Percentiles rank a stretch among this genome's conserved stretches.
Evolutionary conservation across 257 asterid genomes (phyloP).

Genomic region (Galeopsis tetrahit): DNA sequence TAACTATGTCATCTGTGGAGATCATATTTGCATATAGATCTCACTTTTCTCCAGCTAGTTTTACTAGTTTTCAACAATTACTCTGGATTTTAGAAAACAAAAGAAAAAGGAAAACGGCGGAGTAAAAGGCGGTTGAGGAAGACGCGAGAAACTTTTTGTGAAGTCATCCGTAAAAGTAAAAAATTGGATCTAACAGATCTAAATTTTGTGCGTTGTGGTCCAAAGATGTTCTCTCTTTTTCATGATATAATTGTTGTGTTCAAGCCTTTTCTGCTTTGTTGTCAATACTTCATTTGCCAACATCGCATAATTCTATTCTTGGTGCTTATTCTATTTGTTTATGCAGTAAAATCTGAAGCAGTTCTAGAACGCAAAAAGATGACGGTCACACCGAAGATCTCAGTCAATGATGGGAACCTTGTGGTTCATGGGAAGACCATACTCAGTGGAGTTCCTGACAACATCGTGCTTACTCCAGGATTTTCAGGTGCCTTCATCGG

Average conservation of each 20-base stretch:
- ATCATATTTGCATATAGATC: not conserved
- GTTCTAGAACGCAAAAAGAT: constrained; percentile 45
- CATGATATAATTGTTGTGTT: constrained; percentile 4
- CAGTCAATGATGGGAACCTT: constrained; percentile 81
- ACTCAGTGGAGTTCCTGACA: constrained; percentile 82
- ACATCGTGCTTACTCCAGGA: constrained; percentile 79
- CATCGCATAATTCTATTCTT: constrained; percentile 11
- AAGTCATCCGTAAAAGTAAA: constrained; percentile 24
- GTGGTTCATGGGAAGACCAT: constrained; percentile 93
- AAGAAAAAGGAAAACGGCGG: not conserved
- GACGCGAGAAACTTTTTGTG: constrained; percentile 19
- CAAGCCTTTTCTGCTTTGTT: constrained; percentile 8
- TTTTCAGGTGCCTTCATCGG: constrained; percentile 92
- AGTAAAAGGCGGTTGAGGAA: constrained; percentile 21
- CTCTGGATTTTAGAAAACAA: not conserved
- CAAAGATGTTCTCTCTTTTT: constrained; percentile 29
- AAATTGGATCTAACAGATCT: constrained; percentile 36
- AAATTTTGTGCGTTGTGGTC: constrained; percentile 28
- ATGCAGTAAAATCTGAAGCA: constrained; percentile 50
- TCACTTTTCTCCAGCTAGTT: not conserved
- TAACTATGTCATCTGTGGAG: no score
- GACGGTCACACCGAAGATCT: constrained; percentile 89
- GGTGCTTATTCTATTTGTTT: constrained; percentile 30
- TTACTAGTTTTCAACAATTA: not conserved
- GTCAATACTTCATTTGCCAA: constrained; percentile 9